A percentile compares a stretch with the other conserved stretches of the same genome.
Conservation (phyloP, 202 grass and related monocot species). For the Musa balbisiana region DNA sequence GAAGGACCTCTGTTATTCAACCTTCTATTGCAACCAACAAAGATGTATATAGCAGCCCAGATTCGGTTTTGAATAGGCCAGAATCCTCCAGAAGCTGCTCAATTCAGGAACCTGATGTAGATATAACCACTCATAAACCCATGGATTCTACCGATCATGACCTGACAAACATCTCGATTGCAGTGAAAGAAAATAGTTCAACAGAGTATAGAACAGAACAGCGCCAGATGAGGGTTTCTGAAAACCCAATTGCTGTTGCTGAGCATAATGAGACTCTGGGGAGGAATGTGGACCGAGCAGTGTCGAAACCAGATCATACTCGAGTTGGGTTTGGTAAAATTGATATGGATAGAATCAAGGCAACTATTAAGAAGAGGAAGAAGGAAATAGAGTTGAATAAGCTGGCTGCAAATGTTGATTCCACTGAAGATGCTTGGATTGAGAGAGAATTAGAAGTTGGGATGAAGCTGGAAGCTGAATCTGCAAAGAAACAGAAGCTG, state of each 20-base stretch:
- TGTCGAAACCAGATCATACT: constrained; percentile 16
- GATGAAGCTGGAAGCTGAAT: constrained; percentile 38
- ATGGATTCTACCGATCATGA: background rate
- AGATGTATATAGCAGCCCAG: constrained; percentile 40
- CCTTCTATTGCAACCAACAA: constrained; percentile 24
- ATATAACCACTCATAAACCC: background rate
- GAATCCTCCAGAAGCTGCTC: constrained; percentile 27
- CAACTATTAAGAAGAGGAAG: constrained; percentile 43
- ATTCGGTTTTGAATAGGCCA: constrained; percentile 47
- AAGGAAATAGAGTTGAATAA: constrained; percentile 24
- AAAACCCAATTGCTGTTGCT: background rate
- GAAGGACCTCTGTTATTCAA: constrained; percentile 18
- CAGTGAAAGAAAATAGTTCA: background rate
- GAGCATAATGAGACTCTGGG: constrained; percentile 20
- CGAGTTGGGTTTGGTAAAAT: constrained; percentile 20
- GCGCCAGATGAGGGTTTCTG: background rate
- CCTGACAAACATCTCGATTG: background rate
- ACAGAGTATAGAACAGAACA: background rate
- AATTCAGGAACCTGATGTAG: constrained; percentile 30
- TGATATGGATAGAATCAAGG: constrained; percentile 35
- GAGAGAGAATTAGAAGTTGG: constrained; percentile 60
- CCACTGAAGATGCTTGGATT: constrained; percentile 54
- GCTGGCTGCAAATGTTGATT: constrained; percentile 16
- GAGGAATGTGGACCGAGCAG: constrained; percentile 26
- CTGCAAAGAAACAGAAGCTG: constrained; percentile 36